phyloP scores from a whole-genome alignment of 805 yeast species.

The Starmerella scarabaei region DNA sequence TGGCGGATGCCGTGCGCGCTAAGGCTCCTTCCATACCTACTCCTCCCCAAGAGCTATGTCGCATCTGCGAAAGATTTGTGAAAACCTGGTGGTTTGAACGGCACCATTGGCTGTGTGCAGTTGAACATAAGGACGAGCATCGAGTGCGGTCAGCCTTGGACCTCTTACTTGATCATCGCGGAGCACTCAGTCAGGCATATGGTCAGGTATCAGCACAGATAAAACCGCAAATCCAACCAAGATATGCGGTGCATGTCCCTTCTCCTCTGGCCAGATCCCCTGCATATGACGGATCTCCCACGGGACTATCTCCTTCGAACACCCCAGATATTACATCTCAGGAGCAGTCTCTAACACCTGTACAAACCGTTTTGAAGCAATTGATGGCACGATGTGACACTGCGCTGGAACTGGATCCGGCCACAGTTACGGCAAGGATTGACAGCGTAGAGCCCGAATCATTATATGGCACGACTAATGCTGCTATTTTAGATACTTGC shows the following conservation, averaged over 20 bases:
- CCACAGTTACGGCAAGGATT: slow-evolving; percentile 4
- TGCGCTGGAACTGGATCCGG: slow-evolving; percentile 20
- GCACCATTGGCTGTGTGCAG: slow-evolving; percentile 75
- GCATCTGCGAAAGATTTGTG: slow-evolving; percentile 82
- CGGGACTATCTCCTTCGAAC: too few species aligned
- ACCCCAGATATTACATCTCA: too few species aligned
- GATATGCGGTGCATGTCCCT: slow-evolving; percentile 21
- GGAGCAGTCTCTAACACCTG: not conserved
- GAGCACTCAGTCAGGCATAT: slow-evolving; percentile 28
- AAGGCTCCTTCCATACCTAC: slow-evolving; percentile 48
- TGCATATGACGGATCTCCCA: not conserved
- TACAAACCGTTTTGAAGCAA: not conserved
- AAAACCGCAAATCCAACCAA: slow-evolving; percentile 1
- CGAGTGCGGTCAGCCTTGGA: slow-evolving; percentile 68
- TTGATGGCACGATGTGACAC: slow-evolving; percentile 12
- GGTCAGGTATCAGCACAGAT: slow-evolving; percentile 3
- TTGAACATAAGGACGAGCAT: slow-evolving; percentile 74
- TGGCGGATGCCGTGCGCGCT: slow-evolving; percentile 51
- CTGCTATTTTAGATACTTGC: slow-evolving; percentile 5
- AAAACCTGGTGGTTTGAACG: slow-evolving; percentile 95
- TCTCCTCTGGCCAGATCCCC: slow-evolving; percentile 18
- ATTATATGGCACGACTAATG: slow-evolving; percentile 7
- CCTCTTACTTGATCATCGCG: slow-evolving; percentile 54
- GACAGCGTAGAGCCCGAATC: not conserved
- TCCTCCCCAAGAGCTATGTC: slow-evolving; percentile 73